phyloP scores from a whole-genome alignment of 1,139 yeast species.

The Candida labiduridarum region DNA sequence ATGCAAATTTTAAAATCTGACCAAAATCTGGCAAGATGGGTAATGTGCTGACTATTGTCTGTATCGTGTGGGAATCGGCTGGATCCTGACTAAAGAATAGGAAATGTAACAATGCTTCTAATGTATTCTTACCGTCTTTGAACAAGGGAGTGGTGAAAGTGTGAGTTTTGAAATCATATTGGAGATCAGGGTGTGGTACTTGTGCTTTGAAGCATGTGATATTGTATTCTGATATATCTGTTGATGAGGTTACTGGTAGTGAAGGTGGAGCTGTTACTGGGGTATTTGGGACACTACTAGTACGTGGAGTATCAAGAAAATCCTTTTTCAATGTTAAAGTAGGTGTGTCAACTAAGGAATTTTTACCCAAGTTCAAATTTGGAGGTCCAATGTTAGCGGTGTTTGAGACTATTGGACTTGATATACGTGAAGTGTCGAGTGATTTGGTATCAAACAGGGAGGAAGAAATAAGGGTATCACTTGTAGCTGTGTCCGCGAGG shows the following conservation, averaged over 20 bases:
- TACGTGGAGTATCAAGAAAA: neutral
- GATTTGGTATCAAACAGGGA: slow-evolving; percentile 4
- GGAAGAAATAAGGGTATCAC: neutral
- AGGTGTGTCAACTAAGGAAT: neutral
- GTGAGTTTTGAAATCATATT: slow-evolving; percentile 48
- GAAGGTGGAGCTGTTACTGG: slow-evolving; percentile 8
- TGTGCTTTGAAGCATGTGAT: slow-evolving; percentile 35
- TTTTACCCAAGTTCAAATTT: neutral
- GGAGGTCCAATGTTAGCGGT: neutral
- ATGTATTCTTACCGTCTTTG: slow-evolving; percentile 27
- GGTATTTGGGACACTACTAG: slow-evolving; percentile 7
- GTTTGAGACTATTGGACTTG: slow-evolving; percentile 1
- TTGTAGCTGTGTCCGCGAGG: neutral
- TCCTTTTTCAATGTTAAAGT: neutral
- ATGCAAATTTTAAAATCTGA: slow-evolving; percentile 45
- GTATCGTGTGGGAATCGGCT: slow-evolving; percentile 26
- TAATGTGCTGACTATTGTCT: slow-evolving; percentile 54
- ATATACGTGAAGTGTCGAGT: slow-evolving; percentile 5
- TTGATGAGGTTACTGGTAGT: slow-evolving; percentile 9
- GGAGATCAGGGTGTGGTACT: slow-evolving; percentile 67
- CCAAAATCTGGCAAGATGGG: slow-evolving; percentile 70
- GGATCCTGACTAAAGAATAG: slow-evolving; percentile 50
- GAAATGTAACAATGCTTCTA: slow-evolving; percentile 77
- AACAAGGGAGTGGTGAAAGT: slow-evolving; percentile 22
- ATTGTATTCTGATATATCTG: slow-evolving; percentile 16